phyloP scores from a whole-genome alignment of 495 filamentous ascomycete genomes.

The Cryomyces minteri region DNA sequence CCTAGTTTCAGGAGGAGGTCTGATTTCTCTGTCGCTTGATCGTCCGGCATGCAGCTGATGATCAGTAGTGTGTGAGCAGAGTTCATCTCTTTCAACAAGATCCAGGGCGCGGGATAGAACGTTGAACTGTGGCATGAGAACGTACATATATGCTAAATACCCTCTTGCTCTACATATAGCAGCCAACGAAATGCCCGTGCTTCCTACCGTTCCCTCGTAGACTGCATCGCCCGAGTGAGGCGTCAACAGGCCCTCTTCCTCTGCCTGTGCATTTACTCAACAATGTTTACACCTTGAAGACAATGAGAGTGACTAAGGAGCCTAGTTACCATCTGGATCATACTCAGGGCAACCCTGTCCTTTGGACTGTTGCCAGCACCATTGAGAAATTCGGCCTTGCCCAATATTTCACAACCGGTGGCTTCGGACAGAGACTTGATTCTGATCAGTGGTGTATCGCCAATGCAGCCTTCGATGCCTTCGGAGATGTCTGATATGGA shows the following conservation, averaged over 20 bases:
- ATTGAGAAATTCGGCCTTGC: slow-evolving; percentile 93
- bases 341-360: slow-evolving; percentile 79
- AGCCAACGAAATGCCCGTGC: slow-evolving; percentile 84
- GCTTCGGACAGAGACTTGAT: slow-evolving; percentile 78
- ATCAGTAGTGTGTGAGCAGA: background rate
- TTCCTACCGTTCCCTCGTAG: slow-evolving; percentile 94
- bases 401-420: slow-evolving; percentile 86
- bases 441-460: slow-evolving; percentile 76
- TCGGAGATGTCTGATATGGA: slow-evolving; percentile 24
- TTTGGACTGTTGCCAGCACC: slow-evolving; percentile 92
- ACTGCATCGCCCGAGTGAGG: slow-evolving; percentile 79
- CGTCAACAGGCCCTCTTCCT: slow-evolving; percentile 54
- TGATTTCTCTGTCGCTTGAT: slow-evolving; percentile 79
- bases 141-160: slow-evolving; percentile 76
- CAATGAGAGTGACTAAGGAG: background rate
- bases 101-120: background rate
- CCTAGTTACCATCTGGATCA: slow-evolving; percentile 47
- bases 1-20: slow-evolving; percentile 77
- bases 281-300: background rate
- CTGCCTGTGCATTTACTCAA: slow-evolving; percentile 32
- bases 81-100: background rate
- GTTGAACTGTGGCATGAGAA: background rate
- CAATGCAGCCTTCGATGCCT: slow-evolving; percentile 85
- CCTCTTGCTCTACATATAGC: slow-evolving; percentile 73
- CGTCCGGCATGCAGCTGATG: slow-evolving; percentile 74